phyloP scores from a whole-genome alignment of 179 eudicot genomes.

The Drosera spatulata region DNA sequence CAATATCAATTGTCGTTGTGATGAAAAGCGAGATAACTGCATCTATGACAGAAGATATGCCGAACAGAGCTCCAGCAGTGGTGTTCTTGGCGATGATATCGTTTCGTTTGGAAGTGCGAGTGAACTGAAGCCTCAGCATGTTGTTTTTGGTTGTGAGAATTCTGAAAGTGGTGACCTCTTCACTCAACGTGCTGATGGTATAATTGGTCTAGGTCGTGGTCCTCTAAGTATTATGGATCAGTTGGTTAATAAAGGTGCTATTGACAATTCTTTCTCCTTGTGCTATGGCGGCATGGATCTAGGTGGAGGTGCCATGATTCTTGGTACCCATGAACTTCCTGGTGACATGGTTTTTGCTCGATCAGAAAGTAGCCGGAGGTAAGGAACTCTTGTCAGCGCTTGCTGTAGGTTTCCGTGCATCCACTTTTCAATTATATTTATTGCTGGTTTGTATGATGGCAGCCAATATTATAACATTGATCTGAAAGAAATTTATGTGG shows the following conservation, averaged over 20 bases:
- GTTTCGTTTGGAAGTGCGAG: slow-evolving; percentile 58
- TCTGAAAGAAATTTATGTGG: slow-evolving; percentile 56
- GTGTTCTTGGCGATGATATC: slow-evolving; percentile 56
- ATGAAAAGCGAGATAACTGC: slow-evolving; percentile 32
- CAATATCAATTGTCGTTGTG: slow-evolving; percentile 44
- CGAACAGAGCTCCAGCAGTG: slow-evolving; percentile 70
- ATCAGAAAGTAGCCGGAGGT: slow-evolving; percentile 61
- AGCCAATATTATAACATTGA: slow-evolving; percentile 70
- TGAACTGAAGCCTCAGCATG: slow-evolving; percentile 48
- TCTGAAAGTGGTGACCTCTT: slow-evolving; percentile 60
- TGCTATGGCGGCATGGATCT: slow-evolving; percentile 72
- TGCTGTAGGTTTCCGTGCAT: slow-evolving; percentile 12
- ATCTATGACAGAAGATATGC: slow-evolving; percentile 59
- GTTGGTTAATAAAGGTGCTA: slow-evolving; percentile 47
- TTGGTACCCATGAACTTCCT: slow-evolving; percentile 46
- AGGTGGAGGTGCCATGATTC: slow-evolving; percentile 75
- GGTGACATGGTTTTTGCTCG: slow-evolving; percentile 37
- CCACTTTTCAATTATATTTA: slow-evolving; percentile 42
- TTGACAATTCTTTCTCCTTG: slow-evolving; percentile 53
- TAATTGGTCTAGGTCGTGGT: slow-evolving; percentile 70
- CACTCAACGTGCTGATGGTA: slow-evolving; percentile 69
- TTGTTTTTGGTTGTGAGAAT: slow-evolving; percentile 66
- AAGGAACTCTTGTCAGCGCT: slow-evolving; percentile 8
- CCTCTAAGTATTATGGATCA: slow-evolving; percentile 55
- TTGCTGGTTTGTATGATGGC: slow-evolving; percentile 52